Percentiles rank a stretch among this genome's conserved stretches.
Evolutionary conservation across 768 basidiomycete genomes (phyloP).

Genomic region (Suillus luteus): DNA sequence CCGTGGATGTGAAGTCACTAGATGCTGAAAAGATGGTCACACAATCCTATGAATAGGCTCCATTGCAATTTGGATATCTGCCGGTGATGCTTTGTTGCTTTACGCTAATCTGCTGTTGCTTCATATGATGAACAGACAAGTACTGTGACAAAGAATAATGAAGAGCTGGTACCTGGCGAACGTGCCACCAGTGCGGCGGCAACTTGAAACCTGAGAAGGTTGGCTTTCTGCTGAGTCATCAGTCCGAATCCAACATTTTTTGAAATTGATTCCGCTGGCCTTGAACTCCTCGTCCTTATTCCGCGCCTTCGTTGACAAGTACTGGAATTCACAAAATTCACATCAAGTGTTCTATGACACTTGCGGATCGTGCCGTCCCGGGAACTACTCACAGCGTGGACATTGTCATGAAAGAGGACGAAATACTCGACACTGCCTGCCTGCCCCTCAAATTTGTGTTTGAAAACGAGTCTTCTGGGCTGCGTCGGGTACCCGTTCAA

Average conservation of each 20-base stretch:
- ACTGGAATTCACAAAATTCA: too few species aligned
- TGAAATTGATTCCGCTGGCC: conserved; percentile 21
- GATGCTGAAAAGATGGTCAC: conserved; percentile 21
- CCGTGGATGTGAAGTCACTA: conserved; percentile 22
- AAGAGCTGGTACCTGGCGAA: neutral
- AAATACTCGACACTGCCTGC: too few species aligned
- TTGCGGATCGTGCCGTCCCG: too few species aligned
- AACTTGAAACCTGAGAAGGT: neutral
- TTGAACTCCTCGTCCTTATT: neutral
- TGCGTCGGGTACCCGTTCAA: too few species aligned
- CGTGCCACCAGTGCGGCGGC: too few species aligned
- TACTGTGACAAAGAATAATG: neutral
- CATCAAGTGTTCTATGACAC: too few species aligned
- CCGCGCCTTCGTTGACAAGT: conserved; percentile 13
- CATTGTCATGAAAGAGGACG: too few species aligned
- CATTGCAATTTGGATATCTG: neutral
- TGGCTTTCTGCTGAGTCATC: conserved; percentile 23
- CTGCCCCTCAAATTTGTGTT: too few species aligned
- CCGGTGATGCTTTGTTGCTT: conserved; percentile 24
- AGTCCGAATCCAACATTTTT: conserved; percentile 25
- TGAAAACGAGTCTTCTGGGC: too few species aligned
- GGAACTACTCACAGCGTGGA: too few species aligned
- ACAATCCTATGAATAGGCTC: conserved; percentile 31
- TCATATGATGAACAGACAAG: conserved; percentile 3
- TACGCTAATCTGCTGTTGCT: conserved; percentile 15